These are phyloP conservation scores for Colletotrichum trifolii DNA, from an alignment of 2,329 filamentous ascomycete species.

Conservation along the genomic window DNA sequence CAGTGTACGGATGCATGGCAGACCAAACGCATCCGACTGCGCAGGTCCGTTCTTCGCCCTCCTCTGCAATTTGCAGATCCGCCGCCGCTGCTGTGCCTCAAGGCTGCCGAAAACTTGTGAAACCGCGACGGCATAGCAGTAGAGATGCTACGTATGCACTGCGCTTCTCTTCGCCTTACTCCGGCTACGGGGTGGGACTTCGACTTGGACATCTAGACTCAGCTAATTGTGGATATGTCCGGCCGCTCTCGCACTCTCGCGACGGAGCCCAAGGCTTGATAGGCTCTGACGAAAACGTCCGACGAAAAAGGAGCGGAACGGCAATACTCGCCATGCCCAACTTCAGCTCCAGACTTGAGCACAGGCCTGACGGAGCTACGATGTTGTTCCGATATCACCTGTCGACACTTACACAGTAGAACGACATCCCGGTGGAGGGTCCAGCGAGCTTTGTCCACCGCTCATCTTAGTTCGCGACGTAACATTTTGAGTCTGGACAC, in stretches of 20 bases:
- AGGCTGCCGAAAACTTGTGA: conserved; percentile 7
- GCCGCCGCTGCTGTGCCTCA: conserved; percentile 20
- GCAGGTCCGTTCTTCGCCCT: conserved; percentile 29
- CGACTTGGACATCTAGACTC: conserved; percentile 13
- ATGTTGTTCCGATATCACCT: conserved; percentile 16
- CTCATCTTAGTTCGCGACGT: conserved; percentile 21
- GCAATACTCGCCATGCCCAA: conserved; percentile 27
- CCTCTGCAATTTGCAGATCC: conserved; percentile 24
- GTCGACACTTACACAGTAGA: background rate
- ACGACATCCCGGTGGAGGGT: conserved; percentile 10
- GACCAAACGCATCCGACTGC: conserved; percentile 23
- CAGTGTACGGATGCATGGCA: conserved; percentile 12
- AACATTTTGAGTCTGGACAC: conserved; percentile 1
- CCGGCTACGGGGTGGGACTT: conserved; percentile 14
- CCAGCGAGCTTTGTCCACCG: conserved; percentile 34
- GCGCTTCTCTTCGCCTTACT: conserved; percentile 11
- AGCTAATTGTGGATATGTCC: background rate
- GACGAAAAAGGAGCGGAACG: conserved; percentile 36
- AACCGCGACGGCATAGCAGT: background rate
- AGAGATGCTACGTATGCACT: conserved; percentile 13
- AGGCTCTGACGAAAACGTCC: background rate
- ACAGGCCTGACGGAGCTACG: conserved; percentile 13
- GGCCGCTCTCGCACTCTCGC: conserved; percentile 15
- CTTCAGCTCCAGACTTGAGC: conserved; percentile 3
- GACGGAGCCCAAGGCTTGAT: no score